Conservation (phyloP, 2,329 filamentous ascomycete genomes). For the Xylariomycetidae sp. region DNA sequence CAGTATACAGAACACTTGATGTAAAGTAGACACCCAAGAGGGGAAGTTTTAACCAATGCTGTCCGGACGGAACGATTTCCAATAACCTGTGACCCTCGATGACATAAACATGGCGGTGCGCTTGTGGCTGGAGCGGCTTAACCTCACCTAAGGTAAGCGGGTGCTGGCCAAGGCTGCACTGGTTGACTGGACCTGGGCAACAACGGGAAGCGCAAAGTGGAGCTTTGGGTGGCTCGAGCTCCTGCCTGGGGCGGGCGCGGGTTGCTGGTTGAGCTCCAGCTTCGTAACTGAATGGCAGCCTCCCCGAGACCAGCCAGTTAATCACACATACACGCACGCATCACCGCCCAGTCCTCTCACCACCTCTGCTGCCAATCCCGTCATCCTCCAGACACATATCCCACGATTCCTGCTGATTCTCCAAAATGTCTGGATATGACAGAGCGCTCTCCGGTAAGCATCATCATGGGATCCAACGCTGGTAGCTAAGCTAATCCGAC, state of each 20-base stretch:
- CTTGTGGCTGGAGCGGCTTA: constrained; percentile 16
- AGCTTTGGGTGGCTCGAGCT: constrained; percentile 11
- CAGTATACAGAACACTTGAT: too few relatives aligned
- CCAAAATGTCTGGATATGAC: constrained; percentile 80
- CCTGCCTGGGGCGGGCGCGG: constrained; percentile 8
- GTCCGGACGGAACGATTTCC: not conserved
- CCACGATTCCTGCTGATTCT: too few relatives aligned
- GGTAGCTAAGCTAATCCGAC: constrained; percentile 35
- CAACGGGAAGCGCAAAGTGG: too few relatives aligned
- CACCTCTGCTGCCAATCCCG: constrained; percentile 1
- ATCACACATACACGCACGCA: constrained; percentile 5
- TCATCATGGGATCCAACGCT: too few relatives aligned
- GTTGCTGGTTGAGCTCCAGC: constrained; percentile 13
- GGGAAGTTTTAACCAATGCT: too few relatives aligned
- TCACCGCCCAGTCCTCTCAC: constrained; percentile 7
- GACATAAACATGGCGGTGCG: constrained; percentile 1
- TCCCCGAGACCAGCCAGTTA: constrained; percentile 17
- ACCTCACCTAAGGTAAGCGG: too few relatives aligned
- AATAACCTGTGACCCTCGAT: not conserved
- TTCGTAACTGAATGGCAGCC: constrained; percentile 25
- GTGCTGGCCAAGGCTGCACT: too few relatives aligned
- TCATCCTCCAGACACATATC: constrained; percentile 6
- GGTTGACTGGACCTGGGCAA: too few relatives aligned
- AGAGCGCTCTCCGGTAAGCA: constrained; percentile 95
- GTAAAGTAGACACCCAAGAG: too few relatives aligned